Conservation (phyloP, 495 filamentous ascomycete species). For the Acidiella bohemica region DNA sequence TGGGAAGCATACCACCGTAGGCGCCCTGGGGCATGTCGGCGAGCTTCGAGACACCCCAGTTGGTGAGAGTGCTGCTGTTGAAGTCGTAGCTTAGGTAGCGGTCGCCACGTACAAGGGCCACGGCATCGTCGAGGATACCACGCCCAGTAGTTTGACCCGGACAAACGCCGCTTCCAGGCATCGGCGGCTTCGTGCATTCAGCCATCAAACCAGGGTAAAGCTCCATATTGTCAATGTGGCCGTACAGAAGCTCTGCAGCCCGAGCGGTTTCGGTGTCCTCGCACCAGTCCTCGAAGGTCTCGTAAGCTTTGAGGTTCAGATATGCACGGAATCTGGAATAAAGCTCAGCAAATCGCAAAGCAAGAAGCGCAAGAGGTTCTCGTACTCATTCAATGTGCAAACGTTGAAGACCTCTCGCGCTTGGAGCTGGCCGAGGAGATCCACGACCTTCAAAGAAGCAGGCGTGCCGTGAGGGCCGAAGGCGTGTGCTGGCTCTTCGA, state of each 20-base stretch:
- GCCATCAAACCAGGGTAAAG: constrained; percentile 25
- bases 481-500: constrained; percentile 39
- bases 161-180: constrained; percentile 25
- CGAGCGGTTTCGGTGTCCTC: constrained; percentile 20
- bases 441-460: constrained; percentile 23
- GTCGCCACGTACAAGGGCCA: constrained; percentile 24
- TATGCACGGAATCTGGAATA: constrained; percentile 20
- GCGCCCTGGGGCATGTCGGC: constrained; percentile 17
- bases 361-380: no score
- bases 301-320: constrained; percentile 23
- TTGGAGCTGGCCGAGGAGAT: constrained; percentile 24
- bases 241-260: constrained; percentile 24
- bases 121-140: constrained; percentile 25
- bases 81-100: constrained; percentile 26
- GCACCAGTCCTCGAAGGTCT: constrained; percentile 22
- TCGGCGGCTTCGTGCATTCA: constrained; percentile 24
- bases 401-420: constrained; percentile 24
- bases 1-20: constrained; percentile 28
- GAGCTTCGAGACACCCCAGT: constrained; percentile 27
- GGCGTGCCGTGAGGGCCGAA: constrained; percentile 25
- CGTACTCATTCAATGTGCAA: constrained; percentile 27
- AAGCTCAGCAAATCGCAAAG: constrained; percentile 3
- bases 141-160: constrained; percentile 26
- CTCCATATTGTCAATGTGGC: constrained; percentile 25
- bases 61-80: constrained; percentile 24